A percentile compares a stretch with the other conserved stretches of the same genome.
These are phyloP conservation scores for Plantago lanceolata DNA, from an alignment of 305 asterid genomes.

Conservation along the genomic window DNA sequence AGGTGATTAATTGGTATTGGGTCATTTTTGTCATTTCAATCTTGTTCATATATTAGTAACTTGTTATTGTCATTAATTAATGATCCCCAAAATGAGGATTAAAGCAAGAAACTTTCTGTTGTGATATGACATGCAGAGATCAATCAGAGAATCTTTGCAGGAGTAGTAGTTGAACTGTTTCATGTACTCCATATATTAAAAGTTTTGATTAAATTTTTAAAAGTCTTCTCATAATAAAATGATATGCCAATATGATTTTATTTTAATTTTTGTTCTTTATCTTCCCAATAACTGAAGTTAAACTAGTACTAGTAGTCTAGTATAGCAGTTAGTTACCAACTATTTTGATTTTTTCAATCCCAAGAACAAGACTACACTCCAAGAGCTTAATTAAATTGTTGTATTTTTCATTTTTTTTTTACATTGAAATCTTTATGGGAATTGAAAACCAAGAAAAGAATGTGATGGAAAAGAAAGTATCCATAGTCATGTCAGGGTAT, in stretches of 20 bases:
- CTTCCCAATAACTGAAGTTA: conserved; percentile 33
- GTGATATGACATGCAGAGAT: not conserved
- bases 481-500: not conserved
- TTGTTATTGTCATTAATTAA: not conserved
- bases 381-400: conserved; percentile 18
- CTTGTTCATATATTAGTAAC: conserved; percentile 13
- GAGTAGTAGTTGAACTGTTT: not conserved
- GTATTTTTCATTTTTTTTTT: conserved; percentile 17
- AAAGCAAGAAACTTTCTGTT: conserved; percentile 31
- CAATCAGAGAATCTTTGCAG: not conserved
- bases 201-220: not conserved
- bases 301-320: conserved; percentile 35
- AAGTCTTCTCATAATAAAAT: not conserved
- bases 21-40: not conserved
- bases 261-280: not conserved
- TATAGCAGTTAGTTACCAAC: conserved; percentile 34
- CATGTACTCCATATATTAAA: not conserved
- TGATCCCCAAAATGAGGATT: conserved; percentile 29
- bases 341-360: conserved; percentile 35
- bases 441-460: not conserved
- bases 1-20: conserved; percentile 35
- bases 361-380: conserved; percentile 51
- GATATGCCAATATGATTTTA: not conserved
- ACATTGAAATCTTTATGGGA: conserved; percentile 1
- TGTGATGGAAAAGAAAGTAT: conserved; percentile 25